These are phyloP conservation scores for Benincasa hispida DNA, from an alignment of 306 rosid genomes.

Conservation along the genomic window DNA sequence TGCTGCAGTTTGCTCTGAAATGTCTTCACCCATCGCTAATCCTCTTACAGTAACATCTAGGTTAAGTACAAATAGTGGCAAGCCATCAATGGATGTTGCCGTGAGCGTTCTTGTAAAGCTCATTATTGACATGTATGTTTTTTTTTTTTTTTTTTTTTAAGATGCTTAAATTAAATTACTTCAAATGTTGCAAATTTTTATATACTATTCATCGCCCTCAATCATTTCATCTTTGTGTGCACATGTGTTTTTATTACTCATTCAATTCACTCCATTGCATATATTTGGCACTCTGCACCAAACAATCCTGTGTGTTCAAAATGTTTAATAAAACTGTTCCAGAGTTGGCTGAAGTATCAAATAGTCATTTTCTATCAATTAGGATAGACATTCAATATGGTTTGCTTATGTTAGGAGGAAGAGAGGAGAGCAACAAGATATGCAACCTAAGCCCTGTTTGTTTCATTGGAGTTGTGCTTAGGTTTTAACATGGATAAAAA, in stretches of 20 bases:
- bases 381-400: not conserved
- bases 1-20: conserved; percentile 97
- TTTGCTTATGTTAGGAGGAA: not conserved
- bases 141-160: not conserved
- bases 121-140: conserved; percentile 94
- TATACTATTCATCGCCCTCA: not conserved
- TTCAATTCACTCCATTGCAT: not conserved
- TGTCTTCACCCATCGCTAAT: conserved; percentile 45
- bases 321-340: not conserved
- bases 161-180: conserved; percentile 11
- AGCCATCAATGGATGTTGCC: conserved; percentile 93
- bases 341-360: not conserved
- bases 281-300: not conserved
- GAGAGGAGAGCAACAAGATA: not conserved
- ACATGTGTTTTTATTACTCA: not conserved
- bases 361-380: not conserved
- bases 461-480: not conserved
- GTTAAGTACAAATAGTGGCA: conserved; percentile 59
- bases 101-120: conserved; percentile 98
- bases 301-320: not conserved
- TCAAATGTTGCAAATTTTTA: not conserved
- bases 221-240: not conserved
- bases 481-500: not conserved
- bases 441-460: not conserved
- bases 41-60: conserved; percentile 44